phyloP scores from a whole-genome alignment of 2,329 filamentous ascomycete genomes.

The Coleophoma cylindrospora region DNA sequence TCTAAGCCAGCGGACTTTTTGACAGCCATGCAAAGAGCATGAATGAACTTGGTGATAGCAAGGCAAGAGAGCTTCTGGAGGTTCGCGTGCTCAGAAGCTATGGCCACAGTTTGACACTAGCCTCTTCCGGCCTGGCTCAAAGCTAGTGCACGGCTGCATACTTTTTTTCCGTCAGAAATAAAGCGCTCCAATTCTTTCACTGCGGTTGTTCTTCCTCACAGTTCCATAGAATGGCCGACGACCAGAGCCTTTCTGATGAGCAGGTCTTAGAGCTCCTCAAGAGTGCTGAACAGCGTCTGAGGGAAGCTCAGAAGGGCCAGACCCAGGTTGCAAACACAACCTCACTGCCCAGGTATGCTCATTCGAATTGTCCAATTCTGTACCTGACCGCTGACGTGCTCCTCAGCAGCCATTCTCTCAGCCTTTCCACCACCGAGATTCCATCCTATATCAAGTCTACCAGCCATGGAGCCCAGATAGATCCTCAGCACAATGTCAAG shows the following conservation, averaged over 20 bases:
- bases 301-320: neutral
- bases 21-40: too few relatives aligned
- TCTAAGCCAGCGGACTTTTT: too few relatives aligned
- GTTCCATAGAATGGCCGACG: constrained; percentile 15
- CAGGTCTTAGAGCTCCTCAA: constrained; percentile 59
- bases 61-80: neutral
- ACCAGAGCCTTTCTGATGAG: constrained; percentile 52
- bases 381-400: too few relatives aligned
- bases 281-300: constrained; percentile 56
- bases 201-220: neutral
- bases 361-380: too few relatives aligned
- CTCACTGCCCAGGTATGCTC: constrained; percentile 2
- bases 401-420: too few relatives aligned
- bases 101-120: neutral
- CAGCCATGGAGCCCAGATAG: constrained; percentile 45
- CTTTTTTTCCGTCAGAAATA: neutral
- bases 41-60: too few relatives aligned
- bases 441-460: constrained; percentile 46
- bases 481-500: constrained; percentile 44
- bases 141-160: neutral
- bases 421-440: neutral
- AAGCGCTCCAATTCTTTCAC: neutral
- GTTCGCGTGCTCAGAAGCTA: neutral
- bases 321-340: constrained; percentile 20
- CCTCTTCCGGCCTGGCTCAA: too few relatives aligned